Percentiles rank a stretch among this genome's conserved stretches.
Conservation (phyloP, 2,329 filamentous ascomycete genomes). For the Lecanicillium sp. region DNA sequence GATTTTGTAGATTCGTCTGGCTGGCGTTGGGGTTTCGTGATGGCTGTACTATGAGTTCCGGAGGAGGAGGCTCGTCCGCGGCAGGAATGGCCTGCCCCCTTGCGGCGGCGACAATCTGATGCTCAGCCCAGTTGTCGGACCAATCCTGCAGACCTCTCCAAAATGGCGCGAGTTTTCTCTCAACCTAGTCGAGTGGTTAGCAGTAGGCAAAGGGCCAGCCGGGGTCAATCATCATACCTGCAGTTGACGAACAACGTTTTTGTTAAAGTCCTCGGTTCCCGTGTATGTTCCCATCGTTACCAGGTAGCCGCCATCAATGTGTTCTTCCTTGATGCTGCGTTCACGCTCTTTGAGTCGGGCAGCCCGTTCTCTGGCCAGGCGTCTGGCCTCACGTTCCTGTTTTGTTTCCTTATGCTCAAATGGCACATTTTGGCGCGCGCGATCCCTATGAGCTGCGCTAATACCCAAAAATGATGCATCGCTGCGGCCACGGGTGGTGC, state of each 20-base stretch:
- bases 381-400: slow-evolving; percentile 83
- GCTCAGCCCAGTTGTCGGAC: slow-evolving; percentile 82
- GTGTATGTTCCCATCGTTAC: slow-evolving; percentile 94
- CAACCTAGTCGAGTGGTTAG: slow-evolving; percentile 56
- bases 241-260: slow-evolving; percentile 77
- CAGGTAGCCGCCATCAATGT: slow-evolving; percentile 88
- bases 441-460: slow-evolving; percentile 31
- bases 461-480: slow-evolving; percentile 44
- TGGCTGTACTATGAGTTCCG: slow-evolving; percentile 49
- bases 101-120: slow-evolving; percentile 88
- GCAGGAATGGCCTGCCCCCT: slow-evolving; percentile 78
- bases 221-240: slow-evolving; percentile 55
- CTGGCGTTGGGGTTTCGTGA: slow-evolving; percentile 23
- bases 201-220: not conserved
- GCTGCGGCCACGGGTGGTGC: slow-evolving; percentile 31
- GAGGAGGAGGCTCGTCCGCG: slow-evolving; percentile 73
- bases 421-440: slow-evolving; percentile 35
- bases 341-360: slow-evolving; percentile 78
- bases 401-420: slow-evolving; percentile 75
- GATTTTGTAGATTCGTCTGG: slow-evolving; percentile 51
- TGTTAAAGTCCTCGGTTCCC: slow-evolving; percentile 88
- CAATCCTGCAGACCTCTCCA: slow-evolving; percentile 93
- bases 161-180: slow-evolving; percentile 86
- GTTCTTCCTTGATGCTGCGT: slow-evolving; percentile 82
- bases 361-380: slow-evolving; percentile 72